Evolutionary conservation across 164 flowering plant species (phyloP).

Genomic region (Berberis thunbergii): DNA sequence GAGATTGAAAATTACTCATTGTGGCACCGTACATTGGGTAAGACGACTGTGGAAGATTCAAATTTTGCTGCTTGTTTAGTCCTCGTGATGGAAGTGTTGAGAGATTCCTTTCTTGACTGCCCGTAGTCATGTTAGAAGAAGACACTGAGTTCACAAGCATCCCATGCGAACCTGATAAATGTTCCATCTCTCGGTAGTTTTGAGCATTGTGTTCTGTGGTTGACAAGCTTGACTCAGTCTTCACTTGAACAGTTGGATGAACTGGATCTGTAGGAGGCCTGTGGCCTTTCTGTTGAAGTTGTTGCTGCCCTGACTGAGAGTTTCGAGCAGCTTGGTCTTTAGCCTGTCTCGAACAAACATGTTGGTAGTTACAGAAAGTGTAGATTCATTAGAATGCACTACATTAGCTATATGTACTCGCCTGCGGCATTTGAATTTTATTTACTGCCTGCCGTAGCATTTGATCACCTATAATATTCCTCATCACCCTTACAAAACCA

Average conservation of each 20-base stretch:
- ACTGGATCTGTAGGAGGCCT: constrained; percentile 23
- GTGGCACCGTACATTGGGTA: constrained; percentile 52
- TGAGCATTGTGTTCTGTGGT: constrained; percentile 18
- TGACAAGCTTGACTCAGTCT: constrained; percentile 23
- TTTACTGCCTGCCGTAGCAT: constrained; percentile 72
- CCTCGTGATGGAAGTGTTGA: constrained; percentile 36
- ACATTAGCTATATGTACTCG: constrained; percentile 12
- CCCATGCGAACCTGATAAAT: constrained; percentile 37
- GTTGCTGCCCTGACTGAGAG: constrained; percentile 27
- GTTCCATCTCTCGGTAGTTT: constrained; percentile 29
- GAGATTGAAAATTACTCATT: constrained; percentile 33
- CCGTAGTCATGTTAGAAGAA: constrained; percentile 25
- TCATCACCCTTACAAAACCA: constrained; percentile 65
- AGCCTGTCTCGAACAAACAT: constrained; percentile 10
- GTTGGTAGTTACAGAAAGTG: neutral
- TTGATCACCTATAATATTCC: constrained; percentile 78
- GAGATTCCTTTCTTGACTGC: constrained; percentile 40
- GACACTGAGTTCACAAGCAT: constrained; percentile 29
- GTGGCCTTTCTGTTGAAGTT: constrained; percentile 31
- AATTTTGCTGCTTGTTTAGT: constrained; percentile 21
- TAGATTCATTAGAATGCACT: neutral
- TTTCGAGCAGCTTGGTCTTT: constrained; percentile 25
- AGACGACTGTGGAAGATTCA: constrained; percentile 33
- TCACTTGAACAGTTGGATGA: constrained; percentile 7
- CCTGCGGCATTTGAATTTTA: constrained; percentile 49